Conservation (phyloP, 805 yeast genomes). For the Monosporozyma unispora region DNA sequence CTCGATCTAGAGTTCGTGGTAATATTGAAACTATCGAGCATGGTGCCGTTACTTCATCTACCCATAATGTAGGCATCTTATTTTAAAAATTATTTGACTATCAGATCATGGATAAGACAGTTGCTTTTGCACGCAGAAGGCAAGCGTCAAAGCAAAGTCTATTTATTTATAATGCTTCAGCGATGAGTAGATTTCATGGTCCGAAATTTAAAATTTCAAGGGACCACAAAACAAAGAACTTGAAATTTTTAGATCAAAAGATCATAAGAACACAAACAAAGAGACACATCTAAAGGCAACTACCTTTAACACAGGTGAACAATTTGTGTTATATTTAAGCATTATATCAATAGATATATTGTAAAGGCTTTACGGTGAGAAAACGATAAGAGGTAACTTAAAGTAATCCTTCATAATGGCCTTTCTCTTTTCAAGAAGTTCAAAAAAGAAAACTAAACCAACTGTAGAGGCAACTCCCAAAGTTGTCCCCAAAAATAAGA, state of each 20-base stretch:
- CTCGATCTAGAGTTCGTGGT: not conserved
- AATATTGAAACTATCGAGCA: not conserved
- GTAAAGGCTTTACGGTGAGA: too few relatives aligned
- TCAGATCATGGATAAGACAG: not conserved
- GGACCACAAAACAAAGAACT: not conserved
- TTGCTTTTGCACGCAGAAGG: too few relatives aligned
- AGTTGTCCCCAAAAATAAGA: not conserved
- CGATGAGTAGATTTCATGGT: not conserved
- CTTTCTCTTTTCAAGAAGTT: constrained; percentile 2
- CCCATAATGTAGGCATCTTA: not conserved
- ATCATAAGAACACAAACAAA: not conserved
- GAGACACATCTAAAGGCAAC: not conserved
- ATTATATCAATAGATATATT: too few relatives aligned
- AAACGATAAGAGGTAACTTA: too few relatives aligned
- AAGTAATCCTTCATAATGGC: too few relatives aligned
- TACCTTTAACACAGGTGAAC: not conserved
- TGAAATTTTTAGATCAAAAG: not conserved
- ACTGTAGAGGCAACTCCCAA: constrained; percentile 1
- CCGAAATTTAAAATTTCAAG: not conserved
- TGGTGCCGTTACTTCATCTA: not conserved
- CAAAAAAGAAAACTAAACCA: constrained; percentile 3
- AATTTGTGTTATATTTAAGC: not conserved
- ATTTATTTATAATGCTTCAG: not conserved
- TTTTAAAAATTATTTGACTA: not conserved
- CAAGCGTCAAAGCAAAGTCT: too few relatives aligned